phyloP scores from a whole-genome alignment of 352 stramenopile species.

The Phytophthora brassicae region DNA sequence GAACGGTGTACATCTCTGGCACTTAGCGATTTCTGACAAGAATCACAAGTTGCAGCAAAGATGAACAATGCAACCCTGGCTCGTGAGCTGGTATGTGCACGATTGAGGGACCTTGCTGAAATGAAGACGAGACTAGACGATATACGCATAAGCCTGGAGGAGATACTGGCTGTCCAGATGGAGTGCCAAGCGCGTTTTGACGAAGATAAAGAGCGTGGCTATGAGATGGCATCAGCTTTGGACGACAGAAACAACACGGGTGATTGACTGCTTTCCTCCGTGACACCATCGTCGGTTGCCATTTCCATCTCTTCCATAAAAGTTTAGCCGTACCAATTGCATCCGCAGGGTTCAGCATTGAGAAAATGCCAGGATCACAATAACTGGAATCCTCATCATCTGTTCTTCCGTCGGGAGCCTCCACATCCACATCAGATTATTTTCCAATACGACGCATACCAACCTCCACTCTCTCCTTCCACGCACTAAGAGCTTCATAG shows the following conservation, averaged over 20 bases:
- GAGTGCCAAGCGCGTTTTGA: background rate
- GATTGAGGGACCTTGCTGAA: background rate
- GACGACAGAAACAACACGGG: background rate
- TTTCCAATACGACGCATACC: too few relatives aligned
- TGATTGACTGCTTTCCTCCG: too few relatives aligned
- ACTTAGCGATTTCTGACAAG: background rate
- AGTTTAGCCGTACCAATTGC: too few relatives aligned
- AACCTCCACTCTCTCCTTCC: too few relatives aligned
- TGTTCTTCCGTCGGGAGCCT: too few relatives aligned
- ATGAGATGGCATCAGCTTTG: background rate
- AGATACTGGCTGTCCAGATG: background rate
- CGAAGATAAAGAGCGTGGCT: background rate
- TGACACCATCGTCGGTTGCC: too few relatives aligned
- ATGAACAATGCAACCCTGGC: background rate
- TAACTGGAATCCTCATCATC: too few relatives aligned
- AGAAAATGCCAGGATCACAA: too few relatives aligned
- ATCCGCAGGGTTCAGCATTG: too few relatives aligned
- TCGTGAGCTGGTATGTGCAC: background rate
- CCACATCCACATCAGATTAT: too few relatives aligned
- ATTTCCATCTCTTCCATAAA: too few relatives aligned
- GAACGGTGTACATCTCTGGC: background rate
- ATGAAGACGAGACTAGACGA: background rate
- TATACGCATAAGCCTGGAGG: background rate
- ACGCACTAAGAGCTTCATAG: too few relatives aligned
- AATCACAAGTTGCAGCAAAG: background rate